These are phyloP conservation scores for Lactarius evosmus DNA, from an alignment of 768 basidiomycete species.

Conservation along the genomic window DNA sequence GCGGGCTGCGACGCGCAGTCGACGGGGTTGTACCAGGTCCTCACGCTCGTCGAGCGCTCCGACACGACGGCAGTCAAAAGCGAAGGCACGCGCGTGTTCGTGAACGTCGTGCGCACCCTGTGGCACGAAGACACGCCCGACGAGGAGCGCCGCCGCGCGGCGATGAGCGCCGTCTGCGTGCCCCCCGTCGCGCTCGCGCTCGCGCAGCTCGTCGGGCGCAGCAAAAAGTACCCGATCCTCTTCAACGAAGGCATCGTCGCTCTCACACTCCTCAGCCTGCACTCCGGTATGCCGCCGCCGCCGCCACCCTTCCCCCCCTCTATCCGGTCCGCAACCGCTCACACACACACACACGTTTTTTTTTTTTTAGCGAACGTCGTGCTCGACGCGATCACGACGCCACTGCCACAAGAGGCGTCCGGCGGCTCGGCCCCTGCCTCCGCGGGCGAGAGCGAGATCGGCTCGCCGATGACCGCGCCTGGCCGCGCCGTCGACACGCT, in stretches of 20 bases:
- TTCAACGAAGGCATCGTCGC: slow-evolving; percentile 89
- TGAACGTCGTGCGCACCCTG: slow-evolving; percentile 78
- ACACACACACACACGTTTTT: slow-evolving; percentile 21
- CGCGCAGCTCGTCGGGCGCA: slow-evolving; percentile 67
- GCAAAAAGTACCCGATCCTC: slow-evolving; percentile 76
- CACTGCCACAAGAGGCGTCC: slow-evolving; percentile 43
- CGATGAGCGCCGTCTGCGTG: slow-evolving; percentile 51
- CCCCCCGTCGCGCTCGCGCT: slow-evolving; percentile 59
- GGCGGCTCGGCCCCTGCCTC: slow-evolving; percentile 34
- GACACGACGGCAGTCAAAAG: slow-evolving; percentile 81
- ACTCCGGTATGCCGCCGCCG: slow-evolving; percentile 49
- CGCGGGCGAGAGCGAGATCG: slow-evolving; percentile 41
- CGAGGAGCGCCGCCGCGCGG: slow-evolving; percentile 50
- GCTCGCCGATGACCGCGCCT: slow-evolving; percentile 51
- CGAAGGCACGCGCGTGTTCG: slow-evolving; percentile 86
- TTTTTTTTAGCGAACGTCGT: slow-evolving; percentile 53
- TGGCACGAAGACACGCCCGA: slow-evolving; percentile 54
- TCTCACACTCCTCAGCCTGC: slow-evolving; percentile 69
- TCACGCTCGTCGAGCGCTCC: slow-evolving; percentile 72
- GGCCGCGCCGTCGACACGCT: slow-evolving; percentile 68
- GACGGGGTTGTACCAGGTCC: slow-evolving; percentile 62
- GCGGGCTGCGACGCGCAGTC: slow-evolving; percentile 33
- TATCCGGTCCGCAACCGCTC: too few relatives aligned
- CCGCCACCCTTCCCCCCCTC: neutral
- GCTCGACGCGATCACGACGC: slow-evolving; percentile 53